phyloP scores from a whole-genome alignment of 2,329 filamentous ascomycete species.

The Microcyclospora tardicrescens region DNA sequence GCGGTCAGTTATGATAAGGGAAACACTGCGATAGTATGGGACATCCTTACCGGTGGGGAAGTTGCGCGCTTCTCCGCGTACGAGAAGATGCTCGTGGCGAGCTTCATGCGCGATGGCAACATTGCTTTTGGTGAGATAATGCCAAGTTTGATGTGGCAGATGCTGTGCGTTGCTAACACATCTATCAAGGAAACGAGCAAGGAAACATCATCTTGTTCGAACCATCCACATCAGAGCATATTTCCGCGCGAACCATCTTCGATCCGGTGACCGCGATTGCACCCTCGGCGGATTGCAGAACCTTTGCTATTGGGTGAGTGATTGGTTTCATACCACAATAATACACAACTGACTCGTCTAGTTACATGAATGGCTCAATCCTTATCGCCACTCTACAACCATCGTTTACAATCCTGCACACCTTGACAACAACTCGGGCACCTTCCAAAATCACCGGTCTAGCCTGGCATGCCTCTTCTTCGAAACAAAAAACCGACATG shows the following conservation, averaged over 20 bases:
- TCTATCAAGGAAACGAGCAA: slow-evolving; percentile 63
- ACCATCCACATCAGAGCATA: slow-evolving; percentile 80
- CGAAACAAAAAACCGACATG: slow-evolving; percentile 96
- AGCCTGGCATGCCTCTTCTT: slow-evolving; percentile 91
- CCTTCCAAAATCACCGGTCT: slow-evolving; percentile 80
- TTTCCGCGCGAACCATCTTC: slow-evolving; percentile 82
- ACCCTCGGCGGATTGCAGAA: slow-evolving; percentile 77
- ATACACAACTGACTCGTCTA: slow-evolving; percentile 25
- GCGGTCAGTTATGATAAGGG: slow-evolving; percentile 88
- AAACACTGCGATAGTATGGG: slow-evolving; percentile 92
- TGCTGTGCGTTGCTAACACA: slow-evolving; percentile 1
- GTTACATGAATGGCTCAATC: slow-evolving; percentile 90
- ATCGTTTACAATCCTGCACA: slow-evolving; percentile 86
- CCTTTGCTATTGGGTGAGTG: slow-evolving; percentile 81
- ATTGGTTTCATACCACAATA: slow-evolving; percentile 15
- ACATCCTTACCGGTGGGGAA: slow-evolving; percentile 81
- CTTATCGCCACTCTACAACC: slow-evolving; percentile 81
- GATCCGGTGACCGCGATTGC: slow-evolving; percentile 91
- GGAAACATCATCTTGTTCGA: slow-evolving; percentile 93
- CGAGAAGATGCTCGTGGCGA: slow-evolving; percentile 68
- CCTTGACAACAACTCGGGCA: slow-evolving; percentile 66
- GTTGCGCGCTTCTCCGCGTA: slow-evolving; percentile 87
- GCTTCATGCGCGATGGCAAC: slow-evolving; percentile 96
- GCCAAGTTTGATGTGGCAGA: not conserved
- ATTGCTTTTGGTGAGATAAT: slow-evolving; percentile 72